These are phyloP conservation scores for Teunomyces funiuensis DNA, from an alignment of 805 yeast species.

Conservation along the genomic window DNA sequence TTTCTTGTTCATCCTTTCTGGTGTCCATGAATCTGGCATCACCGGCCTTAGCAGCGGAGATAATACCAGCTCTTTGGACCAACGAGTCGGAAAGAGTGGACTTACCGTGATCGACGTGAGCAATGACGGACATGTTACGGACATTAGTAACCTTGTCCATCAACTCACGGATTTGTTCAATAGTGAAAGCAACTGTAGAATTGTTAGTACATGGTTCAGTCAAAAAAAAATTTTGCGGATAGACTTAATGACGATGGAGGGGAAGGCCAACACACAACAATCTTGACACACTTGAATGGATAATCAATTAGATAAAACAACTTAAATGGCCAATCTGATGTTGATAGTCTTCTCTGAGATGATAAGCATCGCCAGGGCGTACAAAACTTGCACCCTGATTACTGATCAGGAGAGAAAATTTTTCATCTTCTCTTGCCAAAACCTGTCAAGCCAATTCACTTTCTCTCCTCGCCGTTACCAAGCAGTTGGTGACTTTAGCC, in stretches of 20 bases:
- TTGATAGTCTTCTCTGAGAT: too few species aligned
- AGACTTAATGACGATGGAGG: not conserved
- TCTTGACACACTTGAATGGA: too few species aligned
- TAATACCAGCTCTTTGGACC: slow-evolving; percentile 99
- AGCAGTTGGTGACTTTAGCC: not conserved
- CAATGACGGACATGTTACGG: slow-evolving; percentile 99
- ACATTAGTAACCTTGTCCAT: slow-evolving; percentile 99
- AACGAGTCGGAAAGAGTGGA: slow-evolving; percentile 98
- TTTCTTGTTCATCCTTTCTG: slow-evolving; percentile 99
- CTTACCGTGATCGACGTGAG: slow-evolving; percentile 99
- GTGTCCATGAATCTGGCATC: slow-evolving; percentile 99
- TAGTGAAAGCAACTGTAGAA: slow-evolving; percentile 51
- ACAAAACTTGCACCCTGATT: not conserved
- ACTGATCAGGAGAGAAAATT: slow-evolving; percentile 1
- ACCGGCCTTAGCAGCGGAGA: slow-evolving; percentile 99
- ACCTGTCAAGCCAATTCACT: not conserved
- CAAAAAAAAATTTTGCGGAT: not conserved
- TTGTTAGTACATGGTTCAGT: slow-evolving; percentile 25
- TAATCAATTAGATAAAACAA: too few species aligned
- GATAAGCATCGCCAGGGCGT: too few species aligned
- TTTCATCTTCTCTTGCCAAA: not conserved
- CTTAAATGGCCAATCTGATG: too few species aligned
- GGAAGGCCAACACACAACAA: too few species aligned
- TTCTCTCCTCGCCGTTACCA: not conserved
- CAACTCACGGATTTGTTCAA: slow-evolving; percentile 91